Evolutionary conservation across 192 early-diverging fungal species (phyloP).

Genomic region (Podila clonocystis): DNA sequence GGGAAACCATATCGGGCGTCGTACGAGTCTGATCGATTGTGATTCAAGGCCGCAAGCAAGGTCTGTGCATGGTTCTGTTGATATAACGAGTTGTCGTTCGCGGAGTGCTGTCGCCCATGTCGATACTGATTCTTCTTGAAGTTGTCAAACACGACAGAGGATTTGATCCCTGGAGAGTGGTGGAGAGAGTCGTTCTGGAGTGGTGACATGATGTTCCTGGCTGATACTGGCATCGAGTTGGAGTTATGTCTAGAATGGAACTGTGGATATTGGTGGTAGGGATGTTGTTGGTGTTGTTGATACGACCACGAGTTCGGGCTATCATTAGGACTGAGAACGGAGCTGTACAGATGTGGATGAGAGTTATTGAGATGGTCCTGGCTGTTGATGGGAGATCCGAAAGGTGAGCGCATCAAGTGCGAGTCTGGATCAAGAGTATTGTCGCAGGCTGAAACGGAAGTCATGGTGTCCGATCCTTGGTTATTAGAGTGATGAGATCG

Average conservation of each 20-base stretch:
- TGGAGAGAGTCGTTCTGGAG: not conserved
- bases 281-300: constrained; percentile 2
- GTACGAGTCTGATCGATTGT: not conserved
- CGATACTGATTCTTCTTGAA: not conserved
- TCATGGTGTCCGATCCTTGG: not conserved
- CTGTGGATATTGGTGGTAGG: not conserved
- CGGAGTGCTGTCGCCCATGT: not conserved
- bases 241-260: constrained; percentile 12
- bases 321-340: not conserved
- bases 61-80: constrained; percentile 1
- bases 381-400: not conserved
- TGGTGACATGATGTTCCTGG: not conserved
- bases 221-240: not conserved
- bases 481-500: not conserved
- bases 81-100: not conserved
- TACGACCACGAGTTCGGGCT: not conserved
- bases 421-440: not conserved
- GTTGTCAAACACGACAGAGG: not conserved
- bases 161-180: not conserved
- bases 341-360: not conserved
- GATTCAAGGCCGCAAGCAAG: not conserved
- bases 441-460: not conserved
- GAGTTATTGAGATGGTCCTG: constrained; percentile 1
- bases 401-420: not conserved
- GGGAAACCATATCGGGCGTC: not conserved